phyloP scores from a whole-genome alignment of 495 filamentous ascomycete genomes.

The Talaromyces nanjingensis region DNA sequence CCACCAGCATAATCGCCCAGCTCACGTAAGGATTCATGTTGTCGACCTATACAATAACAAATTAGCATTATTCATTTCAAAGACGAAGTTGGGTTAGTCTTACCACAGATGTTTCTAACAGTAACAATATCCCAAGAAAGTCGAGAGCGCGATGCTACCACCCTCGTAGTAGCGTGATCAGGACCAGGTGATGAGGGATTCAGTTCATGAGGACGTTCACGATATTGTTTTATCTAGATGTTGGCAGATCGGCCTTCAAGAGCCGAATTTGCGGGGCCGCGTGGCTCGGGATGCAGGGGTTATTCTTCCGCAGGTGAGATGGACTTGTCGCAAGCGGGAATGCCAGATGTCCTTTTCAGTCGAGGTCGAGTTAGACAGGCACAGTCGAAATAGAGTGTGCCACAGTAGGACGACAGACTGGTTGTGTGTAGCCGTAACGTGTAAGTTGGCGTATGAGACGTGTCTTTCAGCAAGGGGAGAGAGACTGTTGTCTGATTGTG shows the following conservation, averaged over 20 bases:
- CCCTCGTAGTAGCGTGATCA: background rate
- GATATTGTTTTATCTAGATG: background rate
- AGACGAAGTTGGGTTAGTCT: background rate
- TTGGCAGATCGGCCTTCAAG: background rate
- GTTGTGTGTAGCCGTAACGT: background rate
- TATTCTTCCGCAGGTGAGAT: background rate
- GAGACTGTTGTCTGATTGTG: background rate
- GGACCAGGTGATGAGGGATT: background rate
- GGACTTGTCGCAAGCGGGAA: background rate
- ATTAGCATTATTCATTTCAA: background rate
- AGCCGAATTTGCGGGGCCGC: background rate
- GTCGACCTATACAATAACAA: constrained; percentile 13
- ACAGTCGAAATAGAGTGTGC: background rate
- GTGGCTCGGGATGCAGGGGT: constrained; percentile 3
- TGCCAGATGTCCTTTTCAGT: constrained; percentile 8
- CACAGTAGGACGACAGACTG: background rate
- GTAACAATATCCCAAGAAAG: background rate
- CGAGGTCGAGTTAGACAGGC: constrained; percentile 1
- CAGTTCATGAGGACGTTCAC: background rate
- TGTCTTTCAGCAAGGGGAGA: background rate
- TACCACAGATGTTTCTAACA: background rate
- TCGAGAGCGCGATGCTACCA: background rate
- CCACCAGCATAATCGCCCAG: constrained; percentile 52
- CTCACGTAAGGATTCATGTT: constrained; percentile 41
- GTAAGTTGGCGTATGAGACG: background rate